These are phyloP conservation scores for Saccharum spontaneum DNA, from an alignment of 176 grass and related monocot genomes.

Conservation along the genomic window DNA sequence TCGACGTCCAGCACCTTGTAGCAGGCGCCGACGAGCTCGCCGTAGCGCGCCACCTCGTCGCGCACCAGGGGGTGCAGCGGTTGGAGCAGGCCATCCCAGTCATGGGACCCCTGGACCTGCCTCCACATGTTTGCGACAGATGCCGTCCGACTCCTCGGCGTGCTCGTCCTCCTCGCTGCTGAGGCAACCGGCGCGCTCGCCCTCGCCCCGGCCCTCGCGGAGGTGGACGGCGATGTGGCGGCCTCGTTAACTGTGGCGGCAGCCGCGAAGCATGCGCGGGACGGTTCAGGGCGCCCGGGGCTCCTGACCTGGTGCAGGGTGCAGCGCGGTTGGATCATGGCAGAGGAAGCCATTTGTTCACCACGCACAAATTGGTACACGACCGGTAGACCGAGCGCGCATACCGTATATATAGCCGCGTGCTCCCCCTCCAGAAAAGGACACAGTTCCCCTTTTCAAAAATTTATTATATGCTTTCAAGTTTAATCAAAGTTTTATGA, in stretches of 20 bases:
- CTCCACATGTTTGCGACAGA: conserved; percentile 21
- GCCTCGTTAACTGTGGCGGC: background rate
- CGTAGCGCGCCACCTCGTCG: conserved; percentile 53
- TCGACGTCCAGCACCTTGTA: conserved; percentile 57
- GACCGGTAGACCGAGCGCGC: background rate
- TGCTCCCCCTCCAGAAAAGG: too few species aligned
- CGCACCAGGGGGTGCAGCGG: conserved; percentile 59
- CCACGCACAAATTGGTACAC: background rate
- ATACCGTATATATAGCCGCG: background rate
- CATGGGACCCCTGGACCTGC: conserved; percentile 51
- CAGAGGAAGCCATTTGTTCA: background rate
- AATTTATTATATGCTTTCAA: too few species aligned
- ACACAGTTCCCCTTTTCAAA: too few species aligned
- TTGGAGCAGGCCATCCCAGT: conserved; percentile 50
- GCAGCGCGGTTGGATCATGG: background rate
- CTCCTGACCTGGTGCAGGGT: background rate
- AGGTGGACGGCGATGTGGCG: background rate
- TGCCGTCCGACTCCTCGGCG: background rate
- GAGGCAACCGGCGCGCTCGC: background rate
- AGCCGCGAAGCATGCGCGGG: background rate
- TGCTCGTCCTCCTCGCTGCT: background rate
- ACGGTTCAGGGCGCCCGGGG: background rate
- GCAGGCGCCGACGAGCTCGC: conserved; percentile 54
- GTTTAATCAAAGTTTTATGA: too few species aligned
- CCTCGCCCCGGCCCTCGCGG: background rate